Evolutionary conservation across 2,329 filamentous ascomycete species (phyloP).

Genomic region (Epichloe bromicola): DNA sequence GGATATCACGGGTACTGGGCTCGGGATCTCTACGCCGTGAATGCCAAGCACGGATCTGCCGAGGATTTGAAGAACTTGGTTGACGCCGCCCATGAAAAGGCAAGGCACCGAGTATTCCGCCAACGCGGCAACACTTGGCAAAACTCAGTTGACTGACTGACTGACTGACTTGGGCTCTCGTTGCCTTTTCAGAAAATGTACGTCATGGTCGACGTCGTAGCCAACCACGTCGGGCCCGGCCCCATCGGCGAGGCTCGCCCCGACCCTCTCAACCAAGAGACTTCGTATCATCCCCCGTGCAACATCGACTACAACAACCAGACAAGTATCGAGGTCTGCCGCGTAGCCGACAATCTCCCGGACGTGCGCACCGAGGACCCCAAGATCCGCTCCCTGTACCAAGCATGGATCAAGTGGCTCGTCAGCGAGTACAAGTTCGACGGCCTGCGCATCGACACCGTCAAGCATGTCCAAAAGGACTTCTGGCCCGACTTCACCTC

Average conservation of each 20-base stretch:
- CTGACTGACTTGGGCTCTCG: too few species aligned
- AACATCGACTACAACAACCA: constrained; percentile 41
- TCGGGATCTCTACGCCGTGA: constrained; percentile 36
- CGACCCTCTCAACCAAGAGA: constrained; percentile 33
- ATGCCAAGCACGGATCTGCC: constrained; percentile 44
- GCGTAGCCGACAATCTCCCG: constrained; percentile 41
- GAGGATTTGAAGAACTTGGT: constrained; percentile 46
- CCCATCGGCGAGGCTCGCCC: constrained; percentile 34
- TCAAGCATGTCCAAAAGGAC: constrained; percentile 45
- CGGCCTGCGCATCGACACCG: constrained; percentile 47
- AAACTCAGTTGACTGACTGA: too few species aligned
- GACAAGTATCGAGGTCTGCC: constrained; percentile 34
- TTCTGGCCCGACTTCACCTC: constrained; percentile 43
- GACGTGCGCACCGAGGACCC: constrained; percentile 45
- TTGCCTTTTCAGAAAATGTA: constrained; percentile 22
- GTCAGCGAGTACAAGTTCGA: constrained; percentile 50
- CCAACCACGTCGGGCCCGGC: constrained; percentile 42
- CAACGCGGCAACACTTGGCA: too few species aligned
- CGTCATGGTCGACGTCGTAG: constrained; percentile 49
- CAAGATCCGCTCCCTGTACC: constrained; percentile 35
- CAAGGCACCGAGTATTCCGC: constrained; percentile 25
- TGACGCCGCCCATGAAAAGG: constrained; percentile 43
- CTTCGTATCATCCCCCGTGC: constrained; percentile 52
- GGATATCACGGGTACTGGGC: constrained; percentile 46
- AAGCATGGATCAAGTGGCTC: constrained; percentile 45